Evolutionary conservation across 345 rosid genomes (phyloP).

Genomic region (Eucalyptus pumila): DNA sequence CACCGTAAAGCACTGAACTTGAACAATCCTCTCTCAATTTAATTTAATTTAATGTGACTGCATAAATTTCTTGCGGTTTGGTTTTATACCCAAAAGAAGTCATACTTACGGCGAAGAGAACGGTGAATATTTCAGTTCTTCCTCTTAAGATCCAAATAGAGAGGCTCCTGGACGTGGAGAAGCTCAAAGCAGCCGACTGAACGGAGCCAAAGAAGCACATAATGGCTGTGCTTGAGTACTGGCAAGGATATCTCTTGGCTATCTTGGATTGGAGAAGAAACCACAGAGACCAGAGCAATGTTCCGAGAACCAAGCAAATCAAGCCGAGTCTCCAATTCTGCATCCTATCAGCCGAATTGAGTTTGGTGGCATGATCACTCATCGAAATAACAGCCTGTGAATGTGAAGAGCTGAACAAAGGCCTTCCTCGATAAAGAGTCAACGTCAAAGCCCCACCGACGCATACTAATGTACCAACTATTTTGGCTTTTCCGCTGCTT

Average conservation of each 20-base stretch:
- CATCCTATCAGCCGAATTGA: not conserved
- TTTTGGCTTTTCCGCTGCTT: slow-evolving; percentile 40
- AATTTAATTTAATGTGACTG: not conserved
- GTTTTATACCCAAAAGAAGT: not conserved
- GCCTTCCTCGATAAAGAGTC: slow-evolving; percentile 39
- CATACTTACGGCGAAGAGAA: slow-evolving; percentile 39
- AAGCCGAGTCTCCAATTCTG: slow-evolving; percentile 43
- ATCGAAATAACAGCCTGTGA: not conserved
- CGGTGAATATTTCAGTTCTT: slow-evolving; percentile 22
- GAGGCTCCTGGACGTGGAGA: slow-evolving; percentile 18
- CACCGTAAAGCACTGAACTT: not conserved
- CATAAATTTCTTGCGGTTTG: not conserved
- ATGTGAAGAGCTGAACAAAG: slow-evolving; percentile 6
- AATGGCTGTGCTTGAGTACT: slow-evolving; percentile 50
- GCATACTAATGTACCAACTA: slow-evolving; percentile 39
- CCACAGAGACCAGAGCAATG: slow-evolving; percentile 47
- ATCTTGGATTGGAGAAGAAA: slow-evolving; percentile 45
- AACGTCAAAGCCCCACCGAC: slow-evolving; percentile 41
- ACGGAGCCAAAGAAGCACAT: slow-evolving; percentile 50
- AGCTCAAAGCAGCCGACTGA: slow-evolving; percentile 40
- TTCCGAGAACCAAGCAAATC: slow-evolving; percentile 21
- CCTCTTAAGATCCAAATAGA: slow-evolving; percentile 44
- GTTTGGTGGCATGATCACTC: not conserved
- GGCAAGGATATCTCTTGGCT: slow-evolving; percentile 29
- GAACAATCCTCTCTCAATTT: not conserved